These are phyloP conservation scores for Desmodesmus armatus DNA, from an alignment of 139 green algal species.

Conservation along the genomic window DNA sequence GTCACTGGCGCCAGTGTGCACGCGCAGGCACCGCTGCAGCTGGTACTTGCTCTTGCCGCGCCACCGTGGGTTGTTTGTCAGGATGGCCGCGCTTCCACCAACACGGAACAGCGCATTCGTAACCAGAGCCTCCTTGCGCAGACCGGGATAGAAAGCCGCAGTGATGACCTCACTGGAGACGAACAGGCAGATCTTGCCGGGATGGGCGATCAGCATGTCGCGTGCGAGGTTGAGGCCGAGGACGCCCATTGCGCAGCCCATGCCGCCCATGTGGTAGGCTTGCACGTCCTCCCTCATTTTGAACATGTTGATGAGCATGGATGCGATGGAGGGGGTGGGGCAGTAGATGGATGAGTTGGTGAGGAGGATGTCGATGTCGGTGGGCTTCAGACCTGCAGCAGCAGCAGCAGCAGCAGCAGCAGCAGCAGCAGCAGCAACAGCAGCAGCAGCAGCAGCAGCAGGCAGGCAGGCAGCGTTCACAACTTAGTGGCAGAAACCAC, in stretches of 20 bases:
- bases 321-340: slow-evolving; percentile 76
- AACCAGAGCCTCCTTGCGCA: slow-evolving; percentile 60
- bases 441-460: not conserved
- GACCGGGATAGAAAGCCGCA: slow-evolving; percentile 45
- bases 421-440: not conserved
- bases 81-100: slow-evolving; percentile 63
- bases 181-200: slow-evolving; percentile 46
- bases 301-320: slow-evolving; percentile 83
- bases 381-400: slow-evolving; percentile 48
- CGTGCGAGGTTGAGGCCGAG: slow-evolving; percentile 79
- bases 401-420: not conserved
- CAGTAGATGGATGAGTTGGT: slow-evolving; percentile 80
- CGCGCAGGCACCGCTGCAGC: slow-evolving; percentile 56
- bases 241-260: slow-evolving; percentile 86
- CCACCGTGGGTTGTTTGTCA: slow-evolving; percentile 75
- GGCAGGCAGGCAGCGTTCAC: not conserved
- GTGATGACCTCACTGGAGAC: slow-evolving; percentile 43
- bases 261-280: slow-evolving; percentile 81
- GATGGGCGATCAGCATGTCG: slow-evolving; percentile 55
- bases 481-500: not conserved
- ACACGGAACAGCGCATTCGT: slow-evolving; percentile 68
- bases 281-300: slow-evolving; percentile 78
- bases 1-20: slow-evolving; percentile 60
- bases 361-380: slow-evolving; percentile 64
- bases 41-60: slow-evolving; percentile 61